phyloP scores from a whole-genome alignment of 1,139 yeast genomes.

The Casaregolazyma lundiana region DNA sequence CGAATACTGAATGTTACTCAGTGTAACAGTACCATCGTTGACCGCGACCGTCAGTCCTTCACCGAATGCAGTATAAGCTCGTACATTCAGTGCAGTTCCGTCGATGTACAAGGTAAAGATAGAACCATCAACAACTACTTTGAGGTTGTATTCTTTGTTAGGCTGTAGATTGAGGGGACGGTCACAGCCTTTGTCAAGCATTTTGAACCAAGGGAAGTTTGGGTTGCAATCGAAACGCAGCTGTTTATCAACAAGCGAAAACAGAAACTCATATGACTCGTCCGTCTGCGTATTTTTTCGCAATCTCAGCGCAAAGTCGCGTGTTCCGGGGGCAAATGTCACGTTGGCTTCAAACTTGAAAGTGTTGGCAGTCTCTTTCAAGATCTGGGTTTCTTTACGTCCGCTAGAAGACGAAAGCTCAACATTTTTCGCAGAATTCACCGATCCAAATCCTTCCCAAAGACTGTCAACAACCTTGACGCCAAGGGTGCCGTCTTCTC shows the following conservation, averaged over 20 bases:
- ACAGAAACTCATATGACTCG: conserved; percentile 12
- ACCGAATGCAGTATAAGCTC: conserved; percentile 8
- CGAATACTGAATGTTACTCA: conserved; percentile 7
- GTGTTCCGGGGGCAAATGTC: conserved; percentile 8
- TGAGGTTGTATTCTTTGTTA: conserved; percentile 9
- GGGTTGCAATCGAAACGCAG: conserved; percentile 11
- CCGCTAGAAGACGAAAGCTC: conserved; percentile 3
- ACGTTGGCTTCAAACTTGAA: conserved; percentile 11
- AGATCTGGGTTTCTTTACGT: conserved; percentile 6
- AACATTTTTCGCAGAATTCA: background rate
- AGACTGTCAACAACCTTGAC: conserved; percentile 11
- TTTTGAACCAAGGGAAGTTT: conserved; percentile 11
- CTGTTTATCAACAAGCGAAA: conserved; percentile 9
- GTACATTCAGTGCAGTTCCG: conserved; percentile 9
- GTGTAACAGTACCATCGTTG: conserved; percentile 3
- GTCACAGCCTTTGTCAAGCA: conserved; percentile 10
- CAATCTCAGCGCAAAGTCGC: conserved; percentile 12
- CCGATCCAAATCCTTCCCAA: conserved; percentile 6
- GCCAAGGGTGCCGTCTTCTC: conserved; percentile 10
- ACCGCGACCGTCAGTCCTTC: conserved; percentile 8
- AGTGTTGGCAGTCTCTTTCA: conserved; percentile 7
- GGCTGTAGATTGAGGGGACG: conserved; percentile 9
- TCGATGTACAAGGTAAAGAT: conserved; percentile 8
- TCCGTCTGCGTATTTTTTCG: conserved; percentile 12
- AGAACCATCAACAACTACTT: conserved; percentile 8